Conservation (phyloP, 2,329 filamentous ascomycete species). For the Colletotrichum destructivum region DNA sequence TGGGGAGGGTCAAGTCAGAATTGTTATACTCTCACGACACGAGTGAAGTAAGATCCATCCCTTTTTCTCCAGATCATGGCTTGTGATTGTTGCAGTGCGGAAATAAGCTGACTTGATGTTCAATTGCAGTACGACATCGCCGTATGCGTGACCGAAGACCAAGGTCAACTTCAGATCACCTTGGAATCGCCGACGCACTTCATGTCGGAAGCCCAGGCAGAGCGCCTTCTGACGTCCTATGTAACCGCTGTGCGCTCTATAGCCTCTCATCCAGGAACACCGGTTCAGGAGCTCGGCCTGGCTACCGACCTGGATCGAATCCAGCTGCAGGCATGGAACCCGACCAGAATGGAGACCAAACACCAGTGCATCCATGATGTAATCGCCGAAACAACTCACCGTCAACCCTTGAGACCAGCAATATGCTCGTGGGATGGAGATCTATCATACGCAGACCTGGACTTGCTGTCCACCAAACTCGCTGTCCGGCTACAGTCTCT, state of each 20-base stretch:
- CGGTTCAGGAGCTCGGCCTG: not conserved
- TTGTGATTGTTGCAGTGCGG: no score
- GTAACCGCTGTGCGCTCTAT: not conserved
- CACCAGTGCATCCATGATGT: slow-evolving; percentile 29
- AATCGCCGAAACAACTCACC: slow-evolving; percentile 10
- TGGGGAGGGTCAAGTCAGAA: not conserved
- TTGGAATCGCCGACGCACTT: slow-evolving; percentile 23
- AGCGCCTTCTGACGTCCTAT: not conserved
- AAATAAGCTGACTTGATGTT: not conserved
- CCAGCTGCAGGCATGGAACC: slow-evolving; percentile 25
- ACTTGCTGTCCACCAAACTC: slow-evolving; percentile 41
- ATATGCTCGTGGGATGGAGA: slow-evolving; percentile 46
- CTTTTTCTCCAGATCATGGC: no score
- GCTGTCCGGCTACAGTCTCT: slow-evolving; percentile 37
- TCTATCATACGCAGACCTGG: slow-evolving; percentile 44
- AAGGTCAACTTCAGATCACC: not conserved
- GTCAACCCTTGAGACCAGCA: slow-evolving; percentile 14
- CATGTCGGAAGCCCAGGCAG: slow-evolving; percentile 21
- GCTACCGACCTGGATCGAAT: slow-evolving; percentile 11
- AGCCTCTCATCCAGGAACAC: not conserved
- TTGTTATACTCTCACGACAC: slow-evolving; percentile 15
- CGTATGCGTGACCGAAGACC: slow-evolving; percentile 20
- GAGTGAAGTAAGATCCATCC: slow-evolving; percentile 14
- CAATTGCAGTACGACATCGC: slow-evolving; percentile 5
- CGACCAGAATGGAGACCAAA: slow-evolving; percentile 16